phyloP scores from a whole-genome alignment of 306 rosid species.

The Malus sieversii region DNA sequence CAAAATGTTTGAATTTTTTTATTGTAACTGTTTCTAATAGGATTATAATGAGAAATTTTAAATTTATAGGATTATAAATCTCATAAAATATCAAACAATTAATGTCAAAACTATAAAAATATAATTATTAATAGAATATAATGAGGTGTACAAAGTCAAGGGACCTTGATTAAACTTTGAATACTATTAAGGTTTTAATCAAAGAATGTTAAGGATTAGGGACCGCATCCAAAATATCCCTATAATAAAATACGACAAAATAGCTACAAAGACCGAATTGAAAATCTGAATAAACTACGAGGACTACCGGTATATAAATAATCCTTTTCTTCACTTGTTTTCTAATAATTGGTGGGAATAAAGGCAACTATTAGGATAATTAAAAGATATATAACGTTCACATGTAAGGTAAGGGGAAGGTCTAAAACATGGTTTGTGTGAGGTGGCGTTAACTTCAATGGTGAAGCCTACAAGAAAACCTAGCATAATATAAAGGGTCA shows the following conservation, averaged over 20 bases:
- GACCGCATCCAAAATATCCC: too few species aligned
- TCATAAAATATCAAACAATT: too few species aligned
- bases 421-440: not conserved
- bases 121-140: too few species aligned
- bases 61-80: too few species aligned
- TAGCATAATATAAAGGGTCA: not conserved
- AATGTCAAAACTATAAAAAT: too few species aligned
- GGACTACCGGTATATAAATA: not conserved
- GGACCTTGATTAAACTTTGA: too few species aligned
- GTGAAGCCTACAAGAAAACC: not conserved
- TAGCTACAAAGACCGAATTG: not conserved
- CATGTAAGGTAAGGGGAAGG: constrained; percentile 4
- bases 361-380: not conserved
- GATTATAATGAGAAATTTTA: too few species aligned
- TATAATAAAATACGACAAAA: not conserved
- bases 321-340: not conserved
- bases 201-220: too few species aligned
- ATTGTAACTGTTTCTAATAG: too few species aligned
- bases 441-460: constrained; percentile 34
- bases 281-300: not conserved
- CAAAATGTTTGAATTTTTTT: too few species aligned
- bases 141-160: too few species aligned
- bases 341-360: not conserved
- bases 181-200: too few species aligned
- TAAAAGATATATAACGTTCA: not conserved